Evolutionary conservation across 2,329 filamentous ascomycete genomes (phyloP), one percentile per base, ranked within the genome.

Genomic region (Aureobasidium sp.): DNA sequence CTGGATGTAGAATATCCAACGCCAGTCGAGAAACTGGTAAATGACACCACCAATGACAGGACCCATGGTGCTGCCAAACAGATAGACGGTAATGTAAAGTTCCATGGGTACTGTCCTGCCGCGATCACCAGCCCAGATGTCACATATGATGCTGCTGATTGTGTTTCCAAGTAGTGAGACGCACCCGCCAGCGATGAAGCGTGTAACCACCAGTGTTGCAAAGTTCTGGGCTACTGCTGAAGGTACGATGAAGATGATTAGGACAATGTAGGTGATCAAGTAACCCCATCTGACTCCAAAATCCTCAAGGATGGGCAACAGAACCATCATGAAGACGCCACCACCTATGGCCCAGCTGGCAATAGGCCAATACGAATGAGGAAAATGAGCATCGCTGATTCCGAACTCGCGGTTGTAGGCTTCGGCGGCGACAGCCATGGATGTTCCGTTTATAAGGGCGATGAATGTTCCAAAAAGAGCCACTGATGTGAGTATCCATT

Each of bases 1-100:
- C 60, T 75, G 72, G 42, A 71, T 70, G 64, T 71, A 74, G 64
- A 74, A 73, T 51, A 75, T 71, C 67, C 73, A 75, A 60, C 71
- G 65, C 73, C 73, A 75, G 51, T 65, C 64, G 15, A 70, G 66
- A 31, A 64, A 63, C 27, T 71, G 66, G 45, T 69, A 64, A 10
- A 75, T 68, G 1, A 66, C 69, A 7, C 68, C 70, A 46, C 74
- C 74, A 11, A 74, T 61, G 2, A 71, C 67, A 7, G 73, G 73
- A 2, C 73, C 73, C 17, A 71, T 61, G 1, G 70, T 73, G 53
- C 65, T 69, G 9, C 73, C 73, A 19, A 62, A 62, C 0, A 74
- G 63, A 51, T 73, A 74, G 13, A 68, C 47, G 19, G 71, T 57
- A 40, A 74, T 72, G 62, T 73, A 75, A 2, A 74, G 59, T 6